Evolutionary conservation across 2,329 filamentous ascomycete species (phyloP).

Genomic region (Neobulgaria alba): DNA sequence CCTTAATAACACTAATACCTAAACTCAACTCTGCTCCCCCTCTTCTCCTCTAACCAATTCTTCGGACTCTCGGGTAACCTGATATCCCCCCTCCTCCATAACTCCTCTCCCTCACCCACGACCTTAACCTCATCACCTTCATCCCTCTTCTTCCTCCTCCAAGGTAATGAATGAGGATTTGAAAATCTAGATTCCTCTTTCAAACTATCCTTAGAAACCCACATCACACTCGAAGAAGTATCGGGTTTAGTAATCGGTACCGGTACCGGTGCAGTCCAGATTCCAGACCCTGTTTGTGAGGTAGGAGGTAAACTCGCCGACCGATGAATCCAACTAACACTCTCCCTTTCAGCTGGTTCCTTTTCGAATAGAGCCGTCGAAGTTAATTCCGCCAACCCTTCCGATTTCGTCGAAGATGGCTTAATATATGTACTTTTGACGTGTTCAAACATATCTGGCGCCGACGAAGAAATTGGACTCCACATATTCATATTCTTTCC

Average conservation of each 20-base stretch:
- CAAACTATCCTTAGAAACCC: neutral
- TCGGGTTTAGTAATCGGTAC: neutral
- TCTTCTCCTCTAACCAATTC: conserved; percentile 18
- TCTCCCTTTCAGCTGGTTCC: neutral
- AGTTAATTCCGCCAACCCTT: too few relatives aligned
- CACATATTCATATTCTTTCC: neutral
- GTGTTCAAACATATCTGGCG: neutral
- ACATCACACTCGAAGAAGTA: too few relatives aligned
- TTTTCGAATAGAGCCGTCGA: too few relatives aligned
- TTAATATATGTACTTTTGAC: neutral
- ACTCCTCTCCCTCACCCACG: conserved; percentile 13
- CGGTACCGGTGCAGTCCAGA: neutral
- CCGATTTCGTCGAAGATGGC: neutral
- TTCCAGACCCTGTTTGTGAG: conserved; percentile 5
- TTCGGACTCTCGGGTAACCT: conserved; percentile 12
- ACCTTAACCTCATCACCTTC: conserved; percentile 3
- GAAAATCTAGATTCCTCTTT: conserved; percentile 14
- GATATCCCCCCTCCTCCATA: conserved; percentile 15
- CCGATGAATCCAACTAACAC: neutral
- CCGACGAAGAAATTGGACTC: neutral
- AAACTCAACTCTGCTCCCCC: conserved; percentile 15
- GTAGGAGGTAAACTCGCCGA: neutral
- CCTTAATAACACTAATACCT: conserved; percentile 14
- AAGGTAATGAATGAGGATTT: conserved; percentile 7
- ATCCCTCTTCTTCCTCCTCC: conserved; percentile 16